Evolutionary conservation across 177 flowering plant genomes (phyloP), one percentile per base, ranked within the genome.

Genomic region (Tripterygium wilfordii): DNA sequence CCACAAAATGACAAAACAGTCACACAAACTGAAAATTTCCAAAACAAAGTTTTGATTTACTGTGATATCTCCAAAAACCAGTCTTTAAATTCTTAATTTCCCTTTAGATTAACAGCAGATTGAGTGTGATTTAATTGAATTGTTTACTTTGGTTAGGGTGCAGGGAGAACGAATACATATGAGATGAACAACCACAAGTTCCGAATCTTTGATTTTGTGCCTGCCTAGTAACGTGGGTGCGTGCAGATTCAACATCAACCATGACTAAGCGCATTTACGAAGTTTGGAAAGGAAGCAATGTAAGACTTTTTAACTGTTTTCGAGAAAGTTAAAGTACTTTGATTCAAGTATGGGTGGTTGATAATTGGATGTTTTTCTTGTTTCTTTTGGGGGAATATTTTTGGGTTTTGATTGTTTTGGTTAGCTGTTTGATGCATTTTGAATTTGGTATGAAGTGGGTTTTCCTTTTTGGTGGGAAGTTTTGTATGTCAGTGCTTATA

Each of bases 201-300:
- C 27, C 62, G 48, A 54, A 57, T 62, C 55, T 69, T 72, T 22
- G 71, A 69, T 58, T 66, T 65, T 30, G 36, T 58, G 10, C 68
- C 72, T 27, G 72, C 64, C 8, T 75, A 65, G 67, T 47, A 12
- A n/a, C 9, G 36, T 43, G 0, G 33, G 21, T 31, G 45, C 30
- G 9, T 18, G 51, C 21, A 16, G 35, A 29, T 19, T 27, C n/a
- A n/a, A n/a, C n/a, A n/a, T 33, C 38, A 53, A 58, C 49, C 57
- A 76, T 79, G 85, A 82, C 73, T 27, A 71, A 72, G 68, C 80
- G 83, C 42, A 76, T 80, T 7, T 80, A 75, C 52, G 63, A 80
- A 67, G 77, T 41, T 22, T 80, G 86, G 86, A 75, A 75, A 57
- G 86, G 83, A 42, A 68, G 64, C 39, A 80, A 80, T 63, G 83